Evolutionary conservation across 2,329 filamentous ascomycete genomes (phyloP).

Genomic region (Trematosphaeria pertusa): DNA sequence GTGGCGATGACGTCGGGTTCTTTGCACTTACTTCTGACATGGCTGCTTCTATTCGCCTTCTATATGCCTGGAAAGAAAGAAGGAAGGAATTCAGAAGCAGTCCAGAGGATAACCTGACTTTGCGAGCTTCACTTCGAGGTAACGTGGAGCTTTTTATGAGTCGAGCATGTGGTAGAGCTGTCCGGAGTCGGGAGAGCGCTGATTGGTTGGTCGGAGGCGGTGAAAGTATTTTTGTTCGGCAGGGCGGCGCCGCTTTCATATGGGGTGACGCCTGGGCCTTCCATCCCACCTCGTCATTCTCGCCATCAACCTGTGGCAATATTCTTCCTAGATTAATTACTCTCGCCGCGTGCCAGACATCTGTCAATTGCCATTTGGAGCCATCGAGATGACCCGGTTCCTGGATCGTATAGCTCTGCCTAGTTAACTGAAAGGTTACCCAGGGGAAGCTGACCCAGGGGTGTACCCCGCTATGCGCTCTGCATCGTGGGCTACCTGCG

Average conservation of each 20-base stretch:
- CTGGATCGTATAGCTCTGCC: no score
- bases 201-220: constrained; percentile 31
- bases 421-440: no score
- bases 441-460: no score
- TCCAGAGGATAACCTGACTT: background rate
- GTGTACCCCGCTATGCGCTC: no score
- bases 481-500: no score
- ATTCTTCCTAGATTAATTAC: no score
- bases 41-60: constrained; percentile 8
- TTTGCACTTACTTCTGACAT: constrained; percentile 34
- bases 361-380: no score
- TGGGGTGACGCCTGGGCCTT: background rate
- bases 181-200: constrained; percentile 30
- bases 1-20: constrained; percentile 21
- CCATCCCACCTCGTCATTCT: no score
- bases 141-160: constrained; percentile 28
- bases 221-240: constrained; percentile 17
- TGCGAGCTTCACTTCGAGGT: background rate
- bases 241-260: constrained; percentile 4
- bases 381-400: no score
- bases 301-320: no score
- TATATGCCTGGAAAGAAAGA: background rate
- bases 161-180: constrained; percentile 29
- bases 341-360: no score
- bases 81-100: background rate